Base-by-base conservation (phyloP, 2,329 filamentous ascomycete species). In the Colletotrichum coccodes region DNA sequence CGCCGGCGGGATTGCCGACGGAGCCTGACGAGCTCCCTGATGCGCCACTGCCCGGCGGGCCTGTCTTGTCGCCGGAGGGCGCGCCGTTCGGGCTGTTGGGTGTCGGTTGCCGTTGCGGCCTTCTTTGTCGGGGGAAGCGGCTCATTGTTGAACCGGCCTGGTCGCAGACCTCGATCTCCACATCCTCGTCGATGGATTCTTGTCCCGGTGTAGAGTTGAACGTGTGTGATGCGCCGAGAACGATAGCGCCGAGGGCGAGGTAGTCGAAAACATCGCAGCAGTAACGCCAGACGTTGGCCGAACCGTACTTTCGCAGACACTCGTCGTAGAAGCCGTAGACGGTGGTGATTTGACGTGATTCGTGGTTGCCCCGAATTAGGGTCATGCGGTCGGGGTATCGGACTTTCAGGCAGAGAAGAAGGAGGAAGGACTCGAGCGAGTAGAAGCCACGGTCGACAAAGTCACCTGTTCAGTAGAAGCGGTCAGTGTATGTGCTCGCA, bases 281-380 rank as follows among this genome's bases (percentile, higher is more conserved):
- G 78, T 98, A 95, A 62, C 94, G 89, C 95, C 95, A 98, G 1
- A 98, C 95, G 75, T 98, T 98, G 42, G 95, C 95, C 77, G 92
- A 97, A 70, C 95, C 95, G 77, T 98, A 98, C 82, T 98, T 98
- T 61, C 95, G 88, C 71, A 98, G 86, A 76, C 95, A 98, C 83
- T 98, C 95, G 77, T 98, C 95, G 83, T 98, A 98, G 84, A 98
- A 98, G 71, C 95, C 95, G 79, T 98, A 98, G 16, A 98, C 95
- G 6, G 94, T 97, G 26, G 95, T 98, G 73, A 98, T 98, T 80
- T 98, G 95, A 68, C 95, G 90, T 50, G 95, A 98, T 82, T 98
- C 95, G 84, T 97, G 94, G 79, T 97, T 97, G 72, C 95, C 95
- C 72, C 95, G 89, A 76, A 98, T 97, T 47, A 98, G 88, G 4